Percentiles rank a stretch among this genome's conserved stretches.
These are phyloP conservation scores for Celoporthe dispersa DNA, from an alignment of 2,329 filamentous ascomycete species.

Conservation along the genomic window DNA sequence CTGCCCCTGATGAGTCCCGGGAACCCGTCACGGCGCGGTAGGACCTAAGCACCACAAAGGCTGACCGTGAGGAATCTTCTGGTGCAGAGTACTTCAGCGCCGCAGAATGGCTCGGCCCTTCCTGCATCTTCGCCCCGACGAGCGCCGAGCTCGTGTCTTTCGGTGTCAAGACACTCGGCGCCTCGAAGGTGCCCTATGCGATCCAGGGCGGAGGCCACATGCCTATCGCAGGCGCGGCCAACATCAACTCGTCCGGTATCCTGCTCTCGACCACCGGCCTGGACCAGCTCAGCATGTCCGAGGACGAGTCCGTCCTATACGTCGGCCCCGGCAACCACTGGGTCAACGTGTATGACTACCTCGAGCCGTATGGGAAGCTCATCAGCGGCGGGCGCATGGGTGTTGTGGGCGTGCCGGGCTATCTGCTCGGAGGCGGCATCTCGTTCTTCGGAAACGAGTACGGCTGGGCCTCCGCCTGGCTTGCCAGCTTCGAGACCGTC, in stretches of 20 bases:
- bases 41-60: not conserved
- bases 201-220: constrained; percentile 39
- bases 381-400: constrained; percentile 37
- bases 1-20: not conserved
- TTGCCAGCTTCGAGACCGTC: constrained; percentile 27
- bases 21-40: not conserved
- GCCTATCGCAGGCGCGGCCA: constrained; percentile 34
- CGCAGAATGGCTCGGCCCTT: constrained; percentile 28
- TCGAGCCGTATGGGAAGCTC: constrained; percentile 34
- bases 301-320: constrained; percentile 36
- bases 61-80: not conserved
- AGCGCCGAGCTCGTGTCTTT: constrained; percentile 17
- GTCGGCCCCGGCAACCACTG: constrained; percentile 40
- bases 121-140: constrained; percentile 37
- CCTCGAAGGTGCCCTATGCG: constrained; percentile 33
- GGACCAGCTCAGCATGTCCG: constrained; percentile 38
- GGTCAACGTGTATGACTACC: constrained; percentile 37
- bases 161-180: constrained; percentile 32
- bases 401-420: constrained; percentile 37
- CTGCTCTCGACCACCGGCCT: constrained; percentile 43
- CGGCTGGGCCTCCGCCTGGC: constrained; percentile 17
- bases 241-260: constrained; percentile 36
- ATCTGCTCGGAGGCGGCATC: constrained; percentile 40
- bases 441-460: constrained; percentile 41
- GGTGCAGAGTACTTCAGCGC: constrained; percentile 9